phyloP scores from a whole-genome alignment of 495 filamentous ascomycete genomes.

The Podospora fimiseda region DNA sequence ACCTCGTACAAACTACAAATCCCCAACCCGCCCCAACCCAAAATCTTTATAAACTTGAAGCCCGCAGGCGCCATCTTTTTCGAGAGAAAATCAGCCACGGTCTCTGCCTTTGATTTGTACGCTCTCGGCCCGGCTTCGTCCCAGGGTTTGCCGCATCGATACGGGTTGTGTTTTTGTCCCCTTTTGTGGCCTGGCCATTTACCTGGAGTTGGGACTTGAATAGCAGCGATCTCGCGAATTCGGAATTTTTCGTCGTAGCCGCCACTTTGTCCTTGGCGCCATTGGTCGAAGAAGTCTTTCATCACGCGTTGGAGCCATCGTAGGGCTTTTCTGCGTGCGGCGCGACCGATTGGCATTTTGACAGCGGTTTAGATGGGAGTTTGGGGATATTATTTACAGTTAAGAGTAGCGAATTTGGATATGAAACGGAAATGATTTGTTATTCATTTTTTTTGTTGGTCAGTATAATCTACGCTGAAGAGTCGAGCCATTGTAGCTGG shows the following conservation, averaged over 20 bases:
- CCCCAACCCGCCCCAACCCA: conserved; percentile 5
- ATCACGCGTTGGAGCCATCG: neutral
- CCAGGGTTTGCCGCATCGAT: neutral
- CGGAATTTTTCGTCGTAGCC: neutral
- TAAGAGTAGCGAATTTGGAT: no score
- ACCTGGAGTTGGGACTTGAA: neutral
- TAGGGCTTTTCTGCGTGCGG: no score
- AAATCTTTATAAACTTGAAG: conserved; percentile 1
- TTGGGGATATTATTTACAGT: no score
- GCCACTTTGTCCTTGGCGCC: neutral
- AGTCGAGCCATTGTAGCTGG: no score
- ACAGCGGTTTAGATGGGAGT: no score
- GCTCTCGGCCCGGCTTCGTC: neutral
- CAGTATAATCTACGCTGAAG: no score
- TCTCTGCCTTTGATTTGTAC: neutral
- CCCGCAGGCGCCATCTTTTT: neutral
- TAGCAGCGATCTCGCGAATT: neutral
- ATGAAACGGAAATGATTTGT: no score
- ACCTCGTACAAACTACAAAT: conserved; percentile 1
- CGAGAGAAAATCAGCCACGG: neutral
- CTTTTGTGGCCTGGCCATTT: neutral
- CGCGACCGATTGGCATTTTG: no score
- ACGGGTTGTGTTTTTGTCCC: neutral
- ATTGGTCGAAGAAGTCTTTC: neutral
- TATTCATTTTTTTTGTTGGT: no score